A percentile compares a stretch with the other conserved stretches of the same genome.
phyloP scores from a whole-genome alignment of 2,329 filamentous ascomycete species.

The Esteya vermicola region DNA sequence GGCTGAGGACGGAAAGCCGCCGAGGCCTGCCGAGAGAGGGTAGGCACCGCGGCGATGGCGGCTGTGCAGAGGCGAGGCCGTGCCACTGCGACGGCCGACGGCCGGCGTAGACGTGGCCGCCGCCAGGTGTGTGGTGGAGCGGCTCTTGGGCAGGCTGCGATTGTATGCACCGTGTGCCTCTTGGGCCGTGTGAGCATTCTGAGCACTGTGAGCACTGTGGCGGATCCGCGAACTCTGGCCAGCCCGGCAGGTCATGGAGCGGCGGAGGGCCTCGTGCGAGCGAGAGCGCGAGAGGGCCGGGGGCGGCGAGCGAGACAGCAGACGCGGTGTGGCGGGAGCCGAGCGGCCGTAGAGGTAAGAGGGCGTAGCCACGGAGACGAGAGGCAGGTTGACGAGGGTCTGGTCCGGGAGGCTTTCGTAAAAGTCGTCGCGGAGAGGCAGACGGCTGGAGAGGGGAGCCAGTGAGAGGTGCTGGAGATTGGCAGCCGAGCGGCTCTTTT shows the following conservation, averaged over 20 bases:
- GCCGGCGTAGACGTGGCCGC: slow-evolving; percentile 3
- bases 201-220: no score
- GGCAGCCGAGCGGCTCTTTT: slow-evolving; percentile 43
- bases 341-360: slow-evolving; percentile 50
- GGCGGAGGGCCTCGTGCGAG: not conserved
- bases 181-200: no score
- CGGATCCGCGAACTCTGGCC: no score
- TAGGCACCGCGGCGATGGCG: slow-evolving; percentile 12
- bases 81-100: slow-evolving; percentile 8
- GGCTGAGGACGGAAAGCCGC: no score
- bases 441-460: slow-evolving; percentile 47
- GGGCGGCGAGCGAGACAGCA: slow-evolving; percentile 43
- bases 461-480: slow-evolving; percentile 47
- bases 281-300: not conserved
- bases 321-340: slow-evolving; percentile 48
- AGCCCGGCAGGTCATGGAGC: not conserved
- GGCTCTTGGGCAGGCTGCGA: slow-evolving; percentile 38
- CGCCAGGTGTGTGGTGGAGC: slow-evolving; percentile 44
- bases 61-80: slow-evolving; percentile 4
- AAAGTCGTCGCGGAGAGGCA: slow-evolving; percentile 39
- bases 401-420: no score
- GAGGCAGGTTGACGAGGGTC: slow-evolving; percentile 11
- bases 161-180: no score
- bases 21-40: no score
- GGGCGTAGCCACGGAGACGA: slow-evolving; percentile 19